Base-by-base conservation (phyloP, 495 filamentous ascomycete genomes). In the Penicillium atrosanguineum region DNA sequence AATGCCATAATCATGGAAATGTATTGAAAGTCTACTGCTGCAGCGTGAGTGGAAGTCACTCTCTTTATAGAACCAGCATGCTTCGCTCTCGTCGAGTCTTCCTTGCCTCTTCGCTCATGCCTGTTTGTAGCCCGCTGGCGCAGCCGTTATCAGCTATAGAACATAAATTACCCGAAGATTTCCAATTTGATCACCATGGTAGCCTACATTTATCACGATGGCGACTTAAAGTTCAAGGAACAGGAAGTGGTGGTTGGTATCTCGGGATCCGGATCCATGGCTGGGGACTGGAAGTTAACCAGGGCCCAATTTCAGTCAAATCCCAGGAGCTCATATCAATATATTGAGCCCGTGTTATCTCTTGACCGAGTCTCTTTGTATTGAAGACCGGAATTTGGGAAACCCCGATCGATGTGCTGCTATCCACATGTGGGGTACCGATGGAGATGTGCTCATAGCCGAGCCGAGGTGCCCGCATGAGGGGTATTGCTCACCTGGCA, bases 161-260 rank as follows among this genome's bases (percentile, higher is more conserved):
- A 85, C 78, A 6, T 81, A 74, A 38, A 74, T 79, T 4, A 83
- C 83, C 2, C 81, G 73, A 12, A 80, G 83, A 55, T 85, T 85
- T 11, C 83, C 83, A 46, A 85, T 77, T 16, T 76, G 80, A 31
- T 75, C 73, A 4, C 71, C 76, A 12, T 67, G 67, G 43, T 71
- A 73, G 25, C 83, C 82, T 40, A 82, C 82, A 40, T 82, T 82
- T 4, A 82, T 81, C 26, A 86, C 78, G 56, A 86, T 79, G 53
- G 81, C 82, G 28, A 79, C 77, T 77, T 75, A 25, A 78, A 80
- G 16, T 46, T 50, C 9, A 73, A 53, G 9, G 62, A 63, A 19
- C 69, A 63, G 4, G 57, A 63, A 64, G 66, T n/a, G 62, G 62
- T 7, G 16, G 59, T 49, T 7, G 56, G 23, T 31, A 57, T 55